phyloP scores from a whole-genome alignment of 805 yeast species.

The Priceomyces haplophilus region DNA sequence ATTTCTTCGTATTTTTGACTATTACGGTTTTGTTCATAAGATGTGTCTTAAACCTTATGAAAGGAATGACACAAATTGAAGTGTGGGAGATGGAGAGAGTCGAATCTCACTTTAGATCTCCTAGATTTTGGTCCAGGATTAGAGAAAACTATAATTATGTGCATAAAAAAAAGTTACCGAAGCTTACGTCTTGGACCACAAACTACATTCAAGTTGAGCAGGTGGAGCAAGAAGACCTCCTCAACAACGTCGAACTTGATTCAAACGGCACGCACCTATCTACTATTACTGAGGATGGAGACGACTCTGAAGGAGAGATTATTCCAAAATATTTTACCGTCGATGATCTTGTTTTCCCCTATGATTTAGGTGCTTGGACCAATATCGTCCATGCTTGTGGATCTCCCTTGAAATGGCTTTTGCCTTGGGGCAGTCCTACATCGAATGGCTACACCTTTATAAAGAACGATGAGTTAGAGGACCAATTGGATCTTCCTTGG shows the following conservation, averaged over 20 bases:
- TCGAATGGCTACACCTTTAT: slow-evolving; percentile 59
- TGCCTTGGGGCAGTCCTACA: slow-evolving; percentile 66
- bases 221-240: slow-evolving; percentile 7
- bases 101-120: slow-evolving; percentile 58
- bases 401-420: slow-evolving; percentile 58
- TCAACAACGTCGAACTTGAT: background rate
- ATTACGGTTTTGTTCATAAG: slow-evolving; percentile 59
- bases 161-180: slow-evolving; percentile 42
- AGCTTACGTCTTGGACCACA: slow-evolving; percentile 46
- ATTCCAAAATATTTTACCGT: slow-evolving; percentile 43
- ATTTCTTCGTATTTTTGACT: slow-evolving; percentile 58
- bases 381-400: slow-evolving; percentile 61
- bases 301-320: slow-evolving; percentile 6
- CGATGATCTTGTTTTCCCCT: slow-evolving; percentile 79
- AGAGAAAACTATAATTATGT: slow-evolving; percentile 41
- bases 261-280: background rate
- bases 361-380: slow-evolving; percentile 60
- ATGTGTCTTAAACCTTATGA: slow-evolving; percentile 52
- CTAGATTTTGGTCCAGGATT: slow-evolving; percentile 51
- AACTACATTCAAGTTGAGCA: slow-evolving; percentile 12
- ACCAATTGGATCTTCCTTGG: slow-evolving; percentile 74
- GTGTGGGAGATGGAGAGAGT: slow-evolving; percentile 88
- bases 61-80: slow-evolving; percentile 87
- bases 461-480: slow-evolving; percentile 52
- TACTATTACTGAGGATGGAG: slow-evolving; percentile 1